These are phyloP conservation scores for Saccharomyces hybrid DNA, from an alignment of 1,139 yeast genomes.

Conservation along the genomic window DNA sequence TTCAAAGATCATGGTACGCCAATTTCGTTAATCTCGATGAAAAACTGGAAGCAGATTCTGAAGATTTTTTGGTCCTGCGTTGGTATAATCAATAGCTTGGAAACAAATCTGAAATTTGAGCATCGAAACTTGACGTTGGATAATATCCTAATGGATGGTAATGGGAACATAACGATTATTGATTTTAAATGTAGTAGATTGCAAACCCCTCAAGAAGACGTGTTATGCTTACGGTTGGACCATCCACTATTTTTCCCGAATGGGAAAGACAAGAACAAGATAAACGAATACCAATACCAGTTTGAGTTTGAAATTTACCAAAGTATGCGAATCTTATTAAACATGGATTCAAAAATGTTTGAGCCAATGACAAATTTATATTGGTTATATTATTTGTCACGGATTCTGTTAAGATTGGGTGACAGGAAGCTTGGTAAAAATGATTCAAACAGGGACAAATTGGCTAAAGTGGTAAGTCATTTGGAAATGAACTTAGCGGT, in stretches of 20 bases:
- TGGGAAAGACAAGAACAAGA: constrained; percentile 30
- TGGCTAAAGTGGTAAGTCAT: constrained; percentile 8
- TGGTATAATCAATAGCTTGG: constrained; percentile 43
- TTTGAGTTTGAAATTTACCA: constrained; percentile 41
- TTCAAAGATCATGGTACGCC: constrained; percentile 29
- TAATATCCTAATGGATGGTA: constrained; percentile 40
- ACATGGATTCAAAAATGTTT: constrained; percentile 24
- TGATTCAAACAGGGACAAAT: not conserved
- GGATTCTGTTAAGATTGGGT: constrained; percentile 7
- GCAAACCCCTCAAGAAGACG: constrained; percentile 24
- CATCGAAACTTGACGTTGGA: constrained; percentile 64
- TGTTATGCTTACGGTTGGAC: constrained; percentile 37
- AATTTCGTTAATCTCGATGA: constrained; percentile 24
- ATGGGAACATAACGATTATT: constrained; percentile 43
- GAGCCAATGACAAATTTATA: constrained; percentile 36
- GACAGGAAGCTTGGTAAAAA: not conserved
- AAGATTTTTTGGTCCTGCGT: constrained; percentile 48
- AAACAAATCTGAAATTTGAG: constrained; percentile 47
- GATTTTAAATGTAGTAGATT: constrained; percentile 52
- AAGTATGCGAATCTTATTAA: constrained; percentile 34
- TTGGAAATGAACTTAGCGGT: constrained; percentile 3
- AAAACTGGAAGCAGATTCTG: constrained; percentile 46
- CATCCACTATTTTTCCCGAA: constrained; percentile 43
- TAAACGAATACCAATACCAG: constrained; percentile 40
- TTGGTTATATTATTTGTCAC: constrained; percentile 39